Base-by-base conservation (phyloP, 495 filamentous ascomycete genomes). In the Trichoderma gamsii region DNA sequence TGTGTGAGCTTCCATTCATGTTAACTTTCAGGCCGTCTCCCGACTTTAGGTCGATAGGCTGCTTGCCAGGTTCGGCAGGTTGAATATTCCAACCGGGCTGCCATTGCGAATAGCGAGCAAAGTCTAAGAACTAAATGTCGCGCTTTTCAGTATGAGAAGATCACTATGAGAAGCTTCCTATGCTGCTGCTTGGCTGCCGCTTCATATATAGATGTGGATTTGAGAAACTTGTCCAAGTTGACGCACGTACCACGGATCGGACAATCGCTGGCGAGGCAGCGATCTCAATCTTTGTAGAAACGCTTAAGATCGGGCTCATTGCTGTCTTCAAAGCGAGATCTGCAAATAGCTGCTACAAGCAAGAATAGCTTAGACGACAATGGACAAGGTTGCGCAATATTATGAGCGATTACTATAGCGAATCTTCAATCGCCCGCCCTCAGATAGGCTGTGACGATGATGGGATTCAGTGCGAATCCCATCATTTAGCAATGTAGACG, bases 81-180 rank as follows among this genome's bases (percentile, higher is more conserved):
- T 61, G 56, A 61, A 61, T 61, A 21, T 13, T 61, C 56, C 56
- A 61, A 8, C 56, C 56, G 4, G 56, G 56, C 25, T 61, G 56
- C 56, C 56, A 61, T 61, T 61, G 56, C 25, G 56, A 15, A 21
- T 61, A 61, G 13, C 56, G 56, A 13, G 56, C 56, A 32, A 61
- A 61, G 56, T 61, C 56, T 32, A 61, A 21, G 13, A 61, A 61
- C 56, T 61, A 46, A 7, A 46, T 18, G n/a, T 0, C 18, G 4
- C 1, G 8, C 35, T 23, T 6, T 25, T 56, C 9, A 56, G 51
- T 56, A 12, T 12, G 18, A 18, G 43, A 16, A 11, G 43, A 1
- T 11, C 18, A 1, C 43, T 46, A 46, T 56, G 35, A n/a, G 43
- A 16, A 11, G 43, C 18, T 11, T 46, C 18, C 43, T 46, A 46